These are phyloP conservation scores for Plenodomus biglobosus DNA, from an alignment of 2,329 filamentous ascomycete species.

Conservation along the genomic window DNA sequence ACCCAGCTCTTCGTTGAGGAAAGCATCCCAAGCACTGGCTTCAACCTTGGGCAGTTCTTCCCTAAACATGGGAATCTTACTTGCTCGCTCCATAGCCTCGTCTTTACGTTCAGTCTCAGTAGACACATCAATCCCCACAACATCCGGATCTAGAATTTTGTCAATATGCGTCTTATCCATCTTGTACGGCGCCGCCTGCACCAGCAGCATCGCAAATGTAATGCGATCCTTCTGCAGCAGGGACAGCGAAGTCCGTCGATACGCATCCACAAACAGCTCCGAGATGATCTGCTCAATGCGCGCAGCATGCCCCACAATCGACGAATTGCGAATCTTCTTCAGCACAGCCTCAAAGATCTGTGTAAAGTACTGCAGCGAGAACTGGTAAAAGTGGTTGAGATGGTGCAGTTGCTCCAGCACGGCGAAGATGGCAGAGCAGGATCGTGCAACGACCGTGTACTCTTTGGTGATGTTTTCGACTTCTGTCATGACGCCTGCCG, in stretches of 20 bases:
- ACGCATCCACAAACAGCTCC: conserved; percentile 87
- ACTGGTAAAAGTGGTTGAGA: conserved; percentile 99
- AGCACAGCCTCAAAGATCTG: conserved; percentile 96
- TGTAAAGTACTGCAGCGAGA: conserved; percentile 96
- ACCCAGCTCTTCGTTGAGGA: conserved; percentile 81
- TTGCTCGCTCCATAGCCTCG: conserved; percentile 68
- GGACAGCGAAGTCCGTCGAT: conserved; percentile 89
- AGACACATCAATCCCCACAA: conserved; percentile 78
- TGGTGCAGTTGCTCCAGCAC: conserved; percentile 96
- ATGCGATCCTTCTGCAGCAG: conserved; percentile 92
- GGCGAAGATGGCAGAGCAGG: conserved; percentile 96
- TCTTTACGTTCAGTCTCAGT: conserved; percentile 65
- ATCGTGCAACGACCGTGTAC: conserved; percentile 89
- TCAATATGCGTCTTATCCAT: conserved; percentile 94
- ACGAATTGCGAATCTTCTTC: conserved; percentile 73
- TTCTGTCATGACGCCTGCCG: conserved; percentile 96
- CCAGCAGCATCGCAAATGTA: conserved; percentile 90
- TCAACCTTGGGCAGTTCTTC: conserved; percentile 66
- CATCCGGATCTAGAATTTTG: conserved; percentile 73
- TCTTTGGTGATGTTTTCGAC: conserved; percentile 94
- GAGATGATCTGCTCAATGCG: conserved; percentile 88
- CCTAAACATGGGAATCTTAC: conserved; percentile 72
- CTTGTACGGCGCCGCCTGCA: conserved; percentile 91
- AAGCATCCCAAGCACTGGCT: conserved; percentile 71
- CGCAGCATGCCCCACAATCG: conserved; percentile 71